A percentile compares a stretch with the other conserved stretches of the same genome.
Conservation (phyloP, 106 monocot species). For the Hemerocallis citrina region DNA sequence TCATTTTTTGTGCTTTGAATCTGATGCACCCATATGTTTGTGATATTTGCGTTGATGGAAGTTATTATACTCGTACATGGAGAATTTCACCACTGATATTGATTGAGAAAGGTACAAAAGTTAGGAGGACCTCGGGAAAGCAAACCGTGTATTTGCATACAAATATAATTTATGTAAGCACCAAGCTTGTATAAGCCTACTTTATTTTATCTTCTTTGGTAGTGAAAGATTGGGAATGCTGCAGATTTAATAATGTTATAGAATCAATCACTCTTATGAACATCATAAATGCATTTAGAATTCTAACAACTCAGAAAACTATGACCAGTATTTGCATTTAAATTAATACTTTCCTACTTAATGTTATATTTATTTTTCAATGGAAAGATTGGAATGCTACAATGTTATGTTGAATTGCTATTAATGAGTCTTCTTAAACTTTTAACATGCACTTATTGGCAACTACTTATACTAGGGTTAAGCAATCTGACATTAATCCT, state of each 20-base stretch:
- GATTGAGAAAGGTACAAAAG: too few relatives aligned
- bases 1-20: not conserved
- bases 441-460: too few relatives aligned
- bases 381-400: too few relatives aligned
- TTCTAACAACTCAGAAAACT: too few relatives aligned
- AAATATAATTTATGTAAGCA: not conserved
- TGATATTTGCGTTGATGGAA: not conserved
- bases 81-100: not conserved
- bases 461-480: not conserved
- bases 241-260: not conserved
- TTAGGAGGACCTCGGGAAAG: not conserved
- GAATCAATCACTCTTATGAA: not conserved
- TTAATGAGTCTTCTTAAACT: too few relatives aligned
- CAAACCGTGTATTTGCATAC: not conserved
- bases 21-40: not conserved
- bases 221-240: too few relatives aligned
- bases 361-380: too few relatives aligned
- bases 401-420: too few relatives aligned
- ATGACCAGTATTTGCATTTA: too few relatives aligned
- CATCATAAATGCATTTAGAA: not conserved
- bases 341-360: too few relatives aligned
- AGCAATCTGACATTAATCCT: slow-evolving; percentile 2
- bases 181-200: not conserved
- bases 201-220: not conserved
- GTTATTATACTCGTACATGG: not conserved